Percentiles rank a stretch among this genome's conserved stretches.
Conservation (phyloP, 2,329 filamentous ascomycete genomes). For the Fusarium incarnatum region DNA sequence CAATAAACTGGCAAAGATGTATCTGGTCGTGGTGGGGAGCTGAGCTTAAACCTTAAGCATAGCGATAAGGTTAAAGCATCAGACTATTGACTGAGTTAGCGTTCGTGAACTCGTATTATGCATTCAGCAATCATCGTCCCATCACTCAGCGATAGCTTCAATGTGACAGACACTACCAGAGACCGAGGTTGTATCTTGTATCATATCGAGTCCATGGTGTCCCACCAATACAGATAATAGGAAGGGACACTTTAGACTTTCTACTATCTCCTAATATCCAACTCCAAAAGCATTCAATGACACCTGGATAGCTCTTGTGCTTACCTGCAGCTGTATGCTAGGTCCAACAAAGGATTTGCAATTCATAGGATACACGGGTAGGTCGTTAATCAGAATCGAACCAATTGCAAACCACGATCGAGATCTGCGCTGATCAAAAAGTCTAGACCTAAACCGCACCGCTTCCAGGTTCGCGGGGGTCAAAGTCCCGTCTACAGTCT, state of each 20-base stretch:
- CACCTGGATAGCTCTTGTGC: background rate
- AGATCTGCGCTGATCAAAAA: background rate
- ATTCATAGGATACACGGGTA: accelerated
- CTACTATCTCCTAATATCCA: accelerated
- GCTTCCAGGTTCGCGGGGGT: background rate
- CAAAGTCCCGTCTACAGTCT: background rate
- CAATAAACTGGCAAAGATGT: background rate
- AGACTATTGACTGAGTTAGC: background rate
- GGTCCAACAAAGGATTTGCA: background rate
- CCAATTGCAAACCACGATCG: background rate
- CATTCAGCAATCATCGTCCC: background rate
- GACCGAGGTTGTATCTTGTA: background rate
- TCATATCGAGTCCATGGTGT: background rate
- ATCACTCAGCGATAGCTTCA: background rate
- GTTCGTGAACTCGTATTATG: background rate
- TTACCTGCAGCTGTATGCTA: background rate
- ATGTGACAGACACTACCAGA: background rate
- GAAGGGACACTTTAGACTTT: background rate
- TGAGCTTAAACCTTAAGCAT: background rate
- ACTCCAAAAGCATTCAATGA: background rate
- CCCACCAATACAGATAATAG: background rate
- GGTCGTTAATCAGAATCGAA: background rate
- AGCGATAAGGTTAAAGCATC: background rate
- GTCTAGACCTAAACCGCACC: background rate
- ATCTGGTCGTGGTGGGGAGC: background rate